Conservation (phyloP, 2,329 filamentous ascomycete species). For the Ceratocystis harringtonii region DNA sequence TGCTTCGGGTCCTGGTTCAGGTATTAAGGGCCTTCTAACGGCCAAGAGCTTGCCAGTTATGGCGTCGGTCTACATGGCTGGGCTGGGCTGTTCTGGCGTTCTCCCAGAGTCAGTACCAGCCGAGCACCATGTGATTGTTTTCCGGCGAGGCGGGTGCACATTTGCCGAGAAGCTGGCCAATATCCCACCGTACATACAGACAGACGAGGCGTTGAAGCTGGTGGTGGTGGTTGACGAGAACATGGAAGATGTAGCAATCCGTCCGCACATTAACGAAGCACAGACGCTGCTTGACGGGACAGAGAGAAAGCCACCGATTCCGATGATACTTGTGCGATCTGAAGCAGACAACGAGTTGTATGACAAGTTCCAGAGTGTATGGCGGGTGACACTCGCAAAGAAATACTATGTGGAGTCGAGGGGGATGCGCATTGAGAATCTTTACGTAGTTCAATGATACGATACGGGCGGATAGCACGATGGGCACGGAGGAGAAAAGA, state of each 20-base stretch:
- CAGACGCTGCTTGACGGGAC: constrained; percentile 60
- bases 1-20: constrained; percentile 35
- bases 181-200: constrained; percentile 58
- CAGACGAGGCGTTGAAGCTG: constrained; percentile 53
- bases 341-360: constrained; percentile 46
- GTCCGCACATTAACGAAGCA: constrained; percentile 58
- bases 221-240: constrained; percentile 54
- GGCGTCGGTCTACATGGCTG: constrained; percentile 51
- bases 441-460: constrained; percentile 33
- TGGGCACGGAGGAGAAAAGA: neutral
- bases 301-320: constrained; percentile 54
- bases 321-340: constrained; percentile 71
- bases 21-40: constrained; percentile 45
- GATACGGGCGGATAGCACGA: neutral
- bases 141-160: constrained; percentile 68
- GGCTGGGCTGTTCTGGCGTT: constrained; percentile 47
- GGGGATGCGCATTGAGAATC: constrained; percentile 60
- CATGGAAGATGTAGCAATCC: constrained; percentile 26
- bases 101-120: constrained; percentile 37
- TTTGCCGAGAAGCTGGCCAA: constrained; percentile 72
- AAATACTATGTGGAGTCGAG: constrained; percentile 70
- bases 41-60: constrained; percentile 26
- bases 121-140: constrained; percentile 61
- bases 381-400: constrained; percentile 57
- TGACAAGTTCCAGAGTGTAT: constrained; percentile 45